These are phyloP conservation scores for Radiomyces spectabilis DNA, from an alignment of 192 early-diverging fungal species.

Conservation along the genomic window DNA sequence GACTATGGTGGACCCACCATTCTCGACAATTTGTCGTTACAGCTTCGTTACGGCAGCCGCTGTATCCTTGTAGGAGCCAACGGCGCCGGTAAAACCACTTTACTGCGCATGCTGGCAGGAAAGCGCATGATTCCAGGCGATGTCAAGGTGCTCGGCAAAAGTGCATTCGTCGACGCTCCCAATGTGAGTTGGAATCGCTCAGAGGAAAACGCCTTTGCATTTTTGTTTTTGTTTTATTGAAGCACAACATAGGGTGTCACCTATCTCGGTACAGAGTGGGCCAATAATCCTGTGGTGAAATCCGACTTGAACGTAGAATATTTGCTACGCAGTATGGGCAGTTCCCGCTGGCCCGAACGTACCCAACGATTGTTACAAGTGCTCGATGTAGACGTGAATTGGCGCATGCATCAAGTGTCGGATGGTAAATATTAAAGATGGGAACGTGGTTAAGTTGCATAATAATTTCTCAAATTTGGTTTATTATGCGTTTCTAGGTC, in stretches of 20 bases:
- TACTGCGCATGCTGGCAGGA: slow-evolving; percentile 63
- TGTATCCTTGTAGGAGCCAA: slow-evolving; percentile 73
- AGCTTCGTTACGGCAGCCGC: slow-evolving; percentile 44
- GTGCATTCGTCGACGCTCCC: slow-evolving; percentile 58
- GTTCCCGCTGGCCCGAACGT: slow-evolving; percentile 52
- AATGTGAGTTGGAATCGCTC: slow-evolving; percentile 22
- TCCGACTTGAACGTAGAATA: slow-evolving; percentile 59
- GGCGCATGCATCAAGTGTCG: slow-evolving; percentile 63
- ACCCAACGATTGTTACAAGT: slow-evolving; percentile 53
- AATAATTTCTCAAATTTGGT: slow-evolving; percentile 8
- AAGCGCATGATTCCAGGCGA: slow-evolving; percentile 51
- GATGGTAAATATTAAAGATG: slow-evolving; percentile 50
- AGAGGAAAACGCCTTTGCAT: neutral
- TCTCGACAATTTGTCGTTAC: slow-evolving; percentile 45
- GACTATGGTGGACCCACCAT: slow-evolving; percentile 50
- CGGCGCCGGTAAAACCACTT: slow-evolving; percentile 63
- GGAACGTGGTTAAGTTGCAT: too few relatives aligned
- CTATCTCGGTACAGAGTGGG: slow-evolving; percentile 80
- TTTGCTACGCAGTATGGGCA: slow-evolving; percentile 58
- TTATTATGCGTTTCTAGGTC: neutral
- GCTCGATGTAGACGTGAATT: slow-evolving; percentile 57
- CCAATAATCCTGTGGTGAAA: slow-evolving; percentile 62
- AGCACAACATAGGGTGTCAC: slow-evolving; percentile 60
- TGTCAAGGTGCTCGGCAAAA: slow-evolving; percentile 52
- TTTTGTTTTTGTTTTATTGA: neutral